Conservation (phyloP, 2,329 filamentous ascomycete genomes). For the Sporothrix pallida region DNA sequence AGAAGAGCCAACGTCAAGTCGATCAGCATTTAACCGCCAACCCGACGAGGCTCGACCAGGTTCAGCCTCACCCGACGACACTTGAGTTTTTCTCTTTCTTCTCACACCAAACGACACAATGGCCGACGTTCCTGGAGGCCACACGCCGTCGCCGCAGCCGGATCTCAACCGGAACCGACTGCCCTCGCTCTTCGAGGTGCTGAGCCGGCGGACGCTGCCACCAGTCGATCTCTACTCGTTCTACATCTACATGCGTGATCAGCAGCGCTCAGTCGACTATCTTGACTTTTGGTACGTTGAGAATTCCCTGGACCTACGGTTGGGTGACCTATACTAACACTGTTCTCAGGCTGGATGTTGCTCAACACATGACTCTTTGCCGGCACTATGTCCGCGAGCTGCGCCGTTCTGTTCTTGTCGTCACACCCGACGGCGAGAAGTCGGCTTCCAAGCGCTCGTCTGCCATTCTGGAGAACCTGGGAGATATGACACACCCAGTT, state of each 20-base stretch:
- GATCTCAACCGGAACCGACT: constrained; percentile 78
- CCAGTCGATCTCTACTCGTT: constrained; percentile 98
- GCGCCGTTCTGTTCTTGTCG: constrained; percentile 87
- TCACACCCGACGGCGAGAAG: constrained; percentile 88
- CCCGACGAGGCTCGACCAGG: neutral
- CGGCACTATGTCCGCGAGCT: constrained; percentile 96
- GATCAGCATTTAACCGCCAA: constrained; percentile 7
- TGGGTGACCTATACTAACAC: constrained; percentile 34
- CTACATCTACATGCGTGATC: constrained; percentile 99
- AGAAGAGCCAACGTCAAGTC: neutral
- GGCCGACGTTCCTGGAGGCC: constrained; percentile 44
- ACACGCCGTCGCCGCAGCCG: constrained; percentile 60
- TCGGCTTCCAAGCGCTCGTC: constrained; percentile 81
- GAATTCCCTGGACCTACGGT: no score
- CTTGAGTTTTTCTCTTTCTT: neutral
- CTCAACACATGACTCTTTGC: constrained; percentile 97
- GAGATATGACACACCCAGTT: constrained; percentile 66
- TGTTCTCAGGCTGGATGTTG: constrained; percentile 86
- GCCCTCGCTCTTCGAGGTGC: constrained; percentile 92
- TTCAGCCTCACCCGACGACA: neutral
- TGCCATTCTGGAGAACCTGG: constrained; percentile 73
- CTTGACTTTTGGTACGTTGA: constrained; percentile 88
- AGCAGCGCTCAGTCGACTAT: constrained; percentile 97
- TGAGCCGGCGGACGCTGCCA: constrained; percentile 90
- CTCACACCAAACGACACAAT: constrained; percentile 40